These are phyloP conservation scores for Talaromyces albobiverticillius DNA, from an alignment of 2,329 filamentous ascomycete species.

Conservation along the genomic window DNA sequence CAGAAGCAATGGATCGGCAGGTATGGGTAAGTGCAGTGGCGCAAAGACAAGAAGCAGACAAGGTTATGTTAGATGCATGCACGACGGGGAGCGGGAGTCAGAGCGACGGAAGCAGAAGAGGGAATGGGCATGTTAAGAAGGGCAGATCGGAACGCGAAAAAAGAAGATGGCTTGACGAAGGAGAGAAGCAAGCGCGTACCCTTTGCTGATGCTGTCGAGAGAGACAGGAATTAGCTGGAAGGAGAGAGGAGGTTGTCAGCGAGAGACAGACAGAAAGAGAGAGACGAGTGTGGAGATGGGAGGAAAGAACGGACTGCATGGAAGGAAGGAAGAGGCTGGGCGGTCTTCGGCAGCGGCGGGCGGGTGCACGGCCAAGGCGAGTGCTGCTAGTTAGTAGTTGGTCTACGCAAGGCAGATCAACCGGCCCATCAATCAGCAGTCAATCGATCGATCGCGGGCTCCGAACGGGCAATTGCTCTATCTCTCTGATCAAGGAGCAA, in stretches of 20 bases:
- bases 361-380: slow-evolving; percentile 8
- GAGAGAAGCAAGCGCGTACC: slow-evolving; percentile 19
- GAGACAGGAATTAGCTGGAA: neutral
- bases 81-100: slow-evolving; percentile 13
- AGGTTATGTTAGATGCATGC: slow-evolving; percentile 12
- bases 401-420: slow-evolving; percentile 17
- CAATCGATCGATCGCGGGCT: slow-evolving; percentile 3
- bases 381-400: neutral
- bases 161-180: slow-evolving; percentile 7
- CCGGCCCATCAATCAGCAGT: no score
- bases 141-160: neutral
- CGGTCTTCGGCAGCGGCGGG: slow-evolving; percentile 7
- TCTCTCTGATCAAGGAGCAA: neutral
- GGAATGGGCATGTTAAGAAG: slow-evolving; percentile 13
- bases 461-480: neutral
- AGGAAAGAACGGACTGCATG: neutral
- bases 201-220: neutral
- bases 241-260: slow-evolving; percentile 2
- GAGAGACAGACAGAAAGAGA: neutral
- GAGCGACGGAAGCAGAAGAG: slow-evolving; percentile 12
- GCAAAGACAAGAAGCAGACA: no score
- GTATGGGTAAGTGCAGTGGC: slow-evolving; percentile 15
- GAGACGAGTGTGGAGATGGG: neutral
- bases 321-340: neutral
- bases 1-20: no score